These are phyloP conservation scores for Trichocladium antarcticum DNA, from an alignment of 495 filamentous ascomycete species.

Conservation along the genomic window DNA sequence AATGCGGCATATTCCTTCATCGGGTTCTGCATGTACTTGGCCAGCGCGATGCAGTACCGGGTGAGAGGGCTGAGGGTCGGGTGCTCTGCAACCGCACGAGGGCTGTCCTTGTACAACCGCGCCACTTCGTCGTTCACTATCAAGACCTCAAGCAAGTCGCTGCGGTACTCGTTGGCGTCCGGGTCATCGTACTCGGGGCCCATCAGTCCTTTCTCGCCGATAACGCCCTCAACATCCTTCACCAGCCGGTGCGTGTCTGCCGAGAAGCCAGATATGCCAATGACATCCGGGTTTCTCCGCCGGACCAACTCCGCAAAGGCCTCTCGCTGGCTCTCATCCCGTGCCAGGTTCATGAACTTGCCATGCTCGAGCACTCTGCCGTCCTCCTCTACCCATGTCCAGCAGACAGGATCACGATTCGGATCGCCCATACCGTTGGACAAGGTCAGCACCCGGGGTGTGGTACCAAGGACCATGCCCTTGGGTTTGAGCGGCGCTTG, in stretches of 20 bases:
- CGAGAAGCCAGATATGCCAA: slow-evolving; percentile 82
- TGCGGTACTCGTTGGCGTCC: slow-evolving; percentile 51
- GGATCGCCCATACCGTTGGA: slow-evolving; percentile 71
- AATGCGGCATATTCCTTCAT: slow-evolving; percentile 92
- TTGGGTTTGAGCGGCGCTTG: slow-evolving; percentile 93
- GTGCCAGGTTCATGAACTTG: slow-evolving; percentile 65
- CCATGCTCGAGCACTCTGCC: slow-evolving; percentile 79
- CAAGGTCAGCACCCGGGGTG: slow-evolving; percentile 73
- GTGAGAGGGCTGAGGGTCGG: slow-evolving; percentile 64
- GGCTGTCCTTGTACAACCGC: slow-evolving; percentile 81
- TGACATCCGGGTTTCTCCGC: slow-evolving; percentile 74
- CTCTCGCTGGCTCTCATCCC: slow-evolving; percentile 55
- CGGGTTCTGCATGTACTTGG: slow-evolving; percentile 83
- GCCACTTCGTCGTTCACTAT: slow-evolving; percentile 95
- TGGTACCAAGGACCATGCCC: slow-evolving; percentile 81
- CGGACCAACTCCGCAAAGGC: slow-evolving; percentile 62
- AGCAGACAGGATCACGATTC: slow-evolving; percentile 68
- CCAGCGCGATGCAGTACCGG: slow-evolving; percentile 79
- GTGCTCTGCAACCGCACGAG: slow-evolving; percentile 68
- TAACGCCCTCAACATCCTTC: slow-evolving; percentile 61
- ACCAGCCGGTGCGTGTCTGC: slow-evolving; percentile 77
- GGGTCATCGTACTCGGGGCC: slow-evolving; percentile 60
- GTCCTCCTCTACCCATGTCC: slow-evolving; percentile 88
- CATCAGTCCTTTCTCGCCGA: slow-evolving; percentile 60
- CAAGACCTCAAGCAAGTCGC: slow-evolving; percentile 69